Conservation (phyloP, 768 basidiomycete species). For the Fistulinella prunicolor region DNA sequence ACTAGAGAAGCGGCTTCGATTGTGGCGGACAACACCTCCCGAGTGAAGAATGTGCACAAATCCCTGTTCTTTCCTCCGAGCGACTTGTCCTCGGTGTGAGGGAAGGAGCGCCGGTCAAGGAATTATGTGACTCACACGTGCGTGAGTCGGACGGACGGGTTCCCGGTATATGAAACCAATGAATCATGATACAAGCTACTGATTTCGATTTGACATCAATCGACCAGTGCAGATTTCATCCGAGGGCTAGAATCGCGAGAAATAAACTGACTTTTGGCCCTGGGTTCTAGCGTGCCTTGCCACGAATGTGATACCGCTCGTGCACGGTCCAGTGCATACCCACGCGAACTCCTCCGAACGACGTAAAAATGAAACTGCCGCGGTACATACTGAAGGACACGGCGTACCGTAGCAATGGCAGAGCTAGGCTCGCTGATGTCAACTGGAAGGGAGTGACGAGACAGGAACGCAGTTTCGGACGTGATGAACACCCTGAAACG, state of each 20-base stretch:
- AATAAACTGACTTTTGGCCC: constrained; percentile 5
- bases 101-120: background rate
- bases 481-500: constrained; percentile 20
- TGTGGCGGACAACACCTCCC: constrained; percentile 1
- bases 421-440: background rate
- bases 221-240: background rate
- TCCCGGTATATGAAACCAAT: constrained; percentile 10
- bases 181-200: constrained; percentile 1
- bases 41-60: background rate
- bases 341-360: constrained; percentile 6
- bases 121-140: background rate
- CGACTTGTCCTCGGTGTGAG: background rate
- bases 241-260: constrained; percentile 9
- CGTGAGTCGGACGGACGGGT: constrained; percentile 10
- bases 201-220: constrained; percentile 6
- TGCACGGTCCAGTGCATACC: background rate
- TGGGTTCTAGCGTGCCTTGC: constrained; percentile 1
- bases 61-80: background rate
- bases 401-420: constrained; percentile 1
- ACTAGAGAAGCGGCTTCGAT: constrained; percentile 1
- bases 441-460: constrained; percentile 13
- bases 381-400: background rate
- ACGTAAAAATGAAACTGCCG: constrained; percentile 6
- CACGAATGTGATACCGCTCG: background rate
- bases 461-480: constrained; percentile 15